Evolutionary conservation across 1,139 yeast genomes (phyloP).

Genomic region (Sugiyamaella grinbergsii): DNA sequence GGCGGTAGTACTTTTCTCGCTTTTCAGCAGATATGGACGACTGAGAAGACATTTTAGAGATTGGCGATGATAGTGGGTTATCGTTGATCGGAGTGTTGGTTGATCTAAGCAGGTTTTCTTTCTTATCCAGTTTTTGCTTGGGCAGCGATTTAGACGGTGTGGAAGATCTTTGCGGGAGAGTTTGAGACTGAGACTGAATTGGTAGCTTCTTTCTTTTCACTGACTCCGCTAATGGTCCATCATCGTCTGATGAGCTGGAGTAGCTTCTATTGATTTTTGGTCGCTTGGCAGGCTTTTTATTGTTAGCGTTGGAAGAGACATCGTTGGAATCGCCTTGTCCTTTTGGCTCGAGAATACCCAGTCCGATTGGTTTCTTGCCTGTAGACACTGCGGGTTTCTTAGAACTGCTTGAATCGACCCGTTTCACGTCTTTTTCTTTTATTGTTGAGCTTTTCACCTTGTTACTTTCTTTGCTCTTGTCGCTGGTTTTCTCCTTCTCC

Average conservation of each 20-base stretch:
- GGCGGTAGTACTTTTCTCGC: conserved; percentile 34
- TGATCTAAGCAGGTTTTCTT: not conserved
- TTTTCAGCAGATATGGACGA: conserved; percentile 25
- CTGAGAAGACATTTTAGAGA: conserved; percentile 8
- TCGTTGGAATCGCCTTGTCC: conserved; percentile 1
- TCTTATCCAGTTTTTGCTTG: not conserved
- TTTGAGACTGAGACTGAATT: conserved; percentile 1
- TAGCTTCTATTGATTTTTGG: conserved; percentile 30
- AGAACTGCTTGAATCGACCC: not conserved
- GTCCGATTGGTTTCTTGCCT: conserved; percentile 16
- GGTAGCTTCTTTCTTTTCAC: conserved; percentile 12
- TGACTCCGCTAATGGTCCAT: conserved; percentile 19
- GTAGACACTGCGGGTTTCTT: not conserved
- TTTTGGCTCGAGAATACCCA: conserved; percentile 16
- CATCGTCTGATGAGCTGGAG: conserved; percentile 28
- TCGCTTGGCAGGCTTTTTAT: conserved; percentile 20
- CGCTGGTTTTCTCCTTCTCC: conserved; percentile 3
- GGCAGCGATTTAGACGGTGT: not conserved
- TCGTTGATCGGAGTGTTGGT: not conserved
- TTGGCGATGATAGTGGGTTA: conserved; percentile 6
- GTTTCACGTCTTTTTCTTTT: not conserved
- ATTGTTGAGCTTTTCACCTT: not conserved
- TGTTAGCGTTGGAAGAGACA: not conserved
- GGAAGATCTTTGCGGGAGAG: not conserved
- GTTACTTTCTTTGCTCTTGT: not conserved